Percentiles rank a stretch among this genome's conserved stretches.
phyloP scores from a whole-genome alignment of 1,139 yeast species.

The Spathaspora sp. region DNA sequence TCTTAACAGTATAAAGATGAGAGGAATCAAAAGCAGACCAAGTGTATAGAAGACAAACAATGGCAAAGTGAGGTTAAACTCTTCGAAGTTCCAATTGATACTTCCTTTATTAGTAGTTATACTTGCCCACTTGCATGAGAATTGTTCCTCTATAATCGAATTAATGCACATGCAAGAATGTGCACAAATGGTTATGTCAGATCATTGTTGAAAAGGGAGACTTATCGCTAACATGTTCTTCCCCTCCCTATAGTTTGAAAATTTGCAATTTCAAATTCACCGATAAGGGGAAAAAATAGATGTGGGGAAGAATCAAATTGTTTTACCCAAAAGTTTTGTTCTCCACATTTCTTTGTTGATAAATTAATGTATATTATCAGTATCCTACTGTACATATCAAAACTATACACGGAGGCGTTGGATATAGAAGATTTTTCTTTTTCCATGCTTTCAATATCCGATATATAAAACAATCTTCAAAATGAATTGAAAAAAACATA shows the following conservation, averaged over 20 bases:
- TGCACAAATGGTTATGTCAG: not conserved
- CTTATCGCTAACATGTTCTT: not conserved
- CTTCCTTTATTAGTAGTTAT: not conserved
- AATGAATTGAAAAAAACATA: not conserved
- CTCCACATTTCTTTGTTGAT: not conserved
- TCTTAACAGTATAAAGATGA: too few relatives aligned
- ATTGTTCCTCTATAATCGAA: too few relatives aligned
- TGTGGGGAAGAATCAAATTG: slow-evolving; percentile 1
- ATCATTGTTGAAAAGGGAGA: not conserved
- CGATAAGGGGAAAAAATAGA: not conserved
- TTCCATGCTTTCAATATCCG: too few relatives aligned
- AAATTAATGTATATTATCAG: not conserved
- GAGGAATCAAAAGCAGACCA: not conserved
- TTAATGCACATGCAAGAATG: too few relatives aligned
- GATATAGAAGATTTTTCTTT: not conserved
- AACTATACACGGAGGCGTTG: not conserved
- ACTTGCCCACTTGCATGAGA: too few relatives aligned
- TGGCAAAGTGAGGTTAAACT: too few relatives aligned
- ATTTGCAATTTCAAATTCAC: not conserved
- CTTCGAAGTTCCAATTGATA: too few relatives aligned
- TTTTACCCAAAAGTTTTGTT: not conserved
- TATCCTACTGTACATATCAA: not conserved
- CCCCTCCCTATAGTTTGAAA: not conserved
- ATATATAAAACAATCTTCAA: not conserved
- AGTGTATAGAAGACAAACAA: too few relatives aligned